These are phyloP conservation scores for Begonia peltatifolia DNA, from an alignment of 306 rosid species.

Conservation along the genomic window DNA sequence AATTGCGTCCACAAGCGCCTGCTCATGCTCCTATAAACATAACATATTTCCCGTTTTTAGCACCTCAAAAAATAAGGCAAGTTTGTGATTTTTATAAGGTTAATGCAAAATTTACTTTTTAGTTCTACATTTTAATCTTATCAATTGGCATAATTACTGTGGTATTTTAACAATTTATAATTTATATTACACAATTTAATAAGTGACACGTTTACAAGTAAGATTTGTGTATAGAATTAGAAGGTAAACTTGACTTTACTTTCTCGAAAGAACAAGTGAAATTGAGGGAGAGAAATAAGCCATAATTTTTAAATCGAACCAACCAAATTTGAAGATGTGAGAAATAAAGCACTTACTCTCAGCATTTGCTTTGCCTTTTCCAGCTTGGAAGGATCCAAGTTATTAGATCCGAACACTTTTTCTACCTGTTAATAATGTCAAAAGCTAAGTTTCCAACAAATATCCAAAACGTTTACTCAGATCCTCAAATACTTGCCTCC, in stretches of 20 bases:
- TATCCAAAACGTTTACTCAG: not conserved
- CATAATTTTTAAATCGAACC: not conserved
- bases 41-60: not conserved
- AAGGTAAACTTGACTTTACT: no score
- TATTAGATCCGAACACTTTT: slow-evolving; percentile 48
- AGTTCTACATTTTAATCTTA: no score
- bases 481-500: slow-evolving; percentile 42
- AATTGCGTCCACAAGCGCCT: slow-evolving; percentile 65
- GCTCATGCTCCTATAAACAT: slow-evolving; percentile 65
- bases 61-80: no score
- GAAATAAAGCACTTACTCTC: slow-evolving; percentile 32
- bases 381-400: slow-evolving; percentile 49
- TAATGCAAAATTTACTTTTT: no score
- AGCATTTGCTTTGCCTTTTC: slow-evolving; percentile 76
- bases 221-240: no score
- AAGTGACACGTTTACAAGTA: no score
- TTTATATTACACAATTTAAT: no score
- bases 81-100: no score
- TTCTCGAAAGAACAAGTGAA: not conserved
- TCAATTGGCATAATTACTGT: no score
- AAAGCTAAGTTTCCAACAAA: not conserved
- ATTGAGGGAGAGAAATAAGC: not conserved
- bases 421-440: slow-evolving; percentile 40
- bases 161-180: no score
- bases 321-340: not conserved